Evolutionary conservation across 441 rosid genomes (phyloP).

Genomic region (Isatis lusitanica): DNA sequence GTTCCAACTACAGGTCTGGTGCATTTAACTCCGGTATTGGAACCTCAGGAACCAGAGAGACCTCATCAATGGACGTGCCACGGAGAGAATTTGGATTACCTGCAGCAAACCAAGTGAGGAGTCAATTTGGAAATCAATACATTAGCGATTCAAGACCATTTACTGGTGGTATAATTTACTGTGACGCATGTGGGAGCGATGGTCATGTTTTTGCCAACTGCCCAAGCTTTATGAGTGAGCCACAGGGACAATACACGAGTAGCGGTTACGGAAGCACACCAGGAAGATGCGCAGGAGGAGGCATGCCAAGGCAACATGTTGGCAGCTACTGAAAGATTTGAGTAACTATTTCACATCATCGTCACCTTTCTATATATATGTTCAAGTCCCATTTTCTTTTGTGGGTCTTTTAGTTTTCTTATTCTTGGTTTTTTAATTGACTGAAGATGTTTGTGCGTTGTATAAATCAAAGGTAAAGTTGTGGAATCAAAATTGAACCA

Average conservation of each 20-base stretch:
- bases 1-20: conserved; percentile 25
- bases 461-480: neutral
- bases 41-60: conserved; percentile 38
- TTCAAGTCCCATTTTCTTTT: neutral
- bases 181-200: conserved; percentile 58
- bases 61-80: conserved; percentile 3
- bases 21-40: conserved; percentile 34
- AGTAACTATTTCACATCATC: neutral
- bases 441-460: neutral
- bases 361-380: neutral
- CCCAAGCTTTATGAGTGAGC: conserved; percentile 61
- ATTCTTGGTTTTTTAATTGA: neutral
- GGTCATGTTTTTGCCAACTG: conserved; percentile 70
- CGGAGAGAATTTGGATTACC: conserved; percentile 39
- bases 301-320: conserved; percentile 48
- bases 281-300: conserved; percentile 52
- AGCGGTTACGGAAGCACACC: conserved; percentile 26
- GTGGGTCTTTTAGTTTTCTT: neutral
- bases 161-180: conserved; percentile 35
- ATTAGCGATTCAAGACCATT: conserved; percentile 32
- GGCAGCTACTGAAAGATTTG: conserved; percentile 42
- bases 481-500: neutral
- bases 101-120: conserved; percentile 42
- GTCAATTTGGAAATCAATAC: conserved; percentile 52
- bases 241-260: conserved; percentile 46